phyloP scores from a whole-genome alignment of 2,329 filamentous ascomycete species.

The Geosmithia morbida region DNA sequence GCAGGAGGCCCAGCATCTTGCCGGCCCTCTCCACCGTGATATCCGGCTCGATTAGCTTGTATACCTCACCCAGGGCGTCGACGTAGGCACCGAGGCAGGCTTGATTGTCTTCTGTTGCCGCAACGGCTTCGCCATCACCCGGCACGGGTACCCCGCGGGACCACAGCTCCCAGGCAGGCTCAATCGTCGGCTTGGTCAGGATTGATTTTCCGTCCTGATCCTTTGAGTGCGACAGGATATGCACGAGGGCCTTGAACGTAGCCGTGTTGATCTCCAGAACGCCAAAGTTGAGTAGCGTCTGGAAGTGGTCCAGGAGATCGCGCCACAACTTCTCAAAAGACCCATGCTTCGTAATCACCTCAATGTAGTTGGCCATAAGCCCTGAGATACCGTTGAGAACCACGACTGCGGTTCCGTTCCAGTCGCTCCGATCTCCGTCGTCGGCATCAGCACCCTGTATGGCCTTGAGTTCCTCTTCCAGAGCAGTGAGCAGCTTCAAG shows the following conservation, averaged over 20 bases:
- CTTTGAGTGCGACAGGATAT: slow-evolving; percentile 39
- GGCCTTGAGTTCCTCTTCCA: slow-evolving; percentile 40
- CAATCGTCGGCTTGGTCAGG: slow-evolving; percentile 37
- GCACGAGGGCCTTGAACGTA: slow-evolving; percentile 51
- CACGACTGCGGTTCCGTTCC: slow-evolving; percentile 62
- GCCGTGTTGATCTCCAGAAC: slow-evolving; percentile 60
- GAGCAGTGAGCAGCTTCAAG: slow-evolving; percentile 60
- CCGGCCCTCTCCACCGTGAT: slow-evolving; percentile 48
- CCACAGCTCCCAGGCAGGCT: slow-evolving; percentile 58
- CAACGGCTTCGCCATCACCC: slow-evolving; percentile 16
- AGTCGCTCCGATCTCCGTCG: slow-evolving; percentile 36
- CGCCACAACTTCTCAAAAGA: slow-evolving; percentile 65
- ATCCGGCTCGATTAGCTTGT: slow-evolving; percentile 53
- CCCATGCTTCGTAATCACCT: slow-evolving; percentile 49
- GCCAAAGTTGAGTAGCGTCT: slow-evolving; percentile 44
- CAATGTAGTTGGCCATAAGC: slow-evolving; percentile 63
- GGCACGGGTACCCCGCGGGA: slow-evolving; percentile 52
- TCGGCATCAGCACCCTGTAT: slow-evolving; percentile 21
- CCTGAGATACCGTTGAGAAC: slow-evolving; percentile 59
- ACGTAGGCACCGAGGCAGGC: slow-evolving; percentile 78
- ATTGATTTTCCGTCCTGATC: slow-evolving; percentile 24
- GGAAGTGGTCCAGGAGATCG: slow-evolving; percentile 56
- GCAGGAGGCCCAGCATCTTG: slow-evolving; percentile 57
- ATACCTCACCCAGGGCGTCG: slow-evolving; percentile 60
- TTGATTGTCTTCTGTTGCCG: slow-evolving; percentile 45